A percentile compares a stretch with the other conserved stretches of the same genome.
Conservation (phyloP, 441 rosid genomes). For the Rhodomyrtus psidioides region DNA sequence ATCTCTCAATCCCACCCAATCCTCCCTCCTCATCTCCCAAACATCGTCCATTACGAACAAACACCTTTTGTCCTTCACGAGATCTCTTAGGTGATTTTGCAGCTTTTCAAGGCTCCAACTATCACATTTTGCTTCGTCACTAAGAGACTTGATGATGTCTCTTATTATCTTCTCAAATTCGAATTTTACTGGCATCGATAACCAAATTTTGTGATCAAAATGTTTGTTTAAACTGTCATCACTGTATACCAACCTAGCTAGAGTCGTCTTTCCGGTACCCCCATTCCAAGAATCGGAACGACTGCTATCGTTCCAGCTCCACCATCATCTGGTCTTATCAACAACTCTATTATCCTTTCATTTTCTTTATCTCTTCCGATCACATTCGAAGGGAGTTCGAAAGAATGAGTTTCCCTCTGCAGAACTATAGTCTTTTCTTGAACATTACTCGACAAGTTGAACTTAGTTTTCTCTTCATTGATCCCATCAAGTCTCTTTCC, state of each 20-base stretch:
- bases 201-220: constrained; percentile 13
- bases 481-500: constrained; percentile 1
- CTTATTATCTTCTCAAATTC: no score
- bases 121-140: no score
- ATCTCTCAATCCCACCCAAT: no score
- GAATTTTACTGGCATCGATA: constrained; percentile 6
- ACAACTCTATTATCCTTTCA: neutral
- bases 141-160: no score
- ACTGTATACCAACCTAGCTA: constrained; percentile 4
- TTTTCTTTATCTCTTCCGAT: constrained; percentile 7
- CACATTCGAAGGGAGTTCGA: neutral
- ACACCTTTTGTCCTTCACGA: no score
- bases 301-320: neutral
- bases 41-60: no score
- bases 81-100: no score
- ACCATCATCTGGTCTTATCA: neutral
- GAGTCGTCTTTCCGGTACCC: constrained; percentile 15
- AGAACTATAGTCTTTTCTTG: neutral
- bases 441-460: neutral
- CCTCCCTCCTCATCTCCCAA: no score
- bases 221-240: neutral
- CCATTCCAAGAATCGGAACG: constrained; percentile 10
- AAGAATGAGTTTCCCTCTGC: neutral
- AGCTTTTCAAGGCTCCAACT: no score
- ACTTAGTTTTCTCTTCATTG: neutral